Conservation (phyloP, 305 asterid species). For the Fraxinus floribunda region DNA sequence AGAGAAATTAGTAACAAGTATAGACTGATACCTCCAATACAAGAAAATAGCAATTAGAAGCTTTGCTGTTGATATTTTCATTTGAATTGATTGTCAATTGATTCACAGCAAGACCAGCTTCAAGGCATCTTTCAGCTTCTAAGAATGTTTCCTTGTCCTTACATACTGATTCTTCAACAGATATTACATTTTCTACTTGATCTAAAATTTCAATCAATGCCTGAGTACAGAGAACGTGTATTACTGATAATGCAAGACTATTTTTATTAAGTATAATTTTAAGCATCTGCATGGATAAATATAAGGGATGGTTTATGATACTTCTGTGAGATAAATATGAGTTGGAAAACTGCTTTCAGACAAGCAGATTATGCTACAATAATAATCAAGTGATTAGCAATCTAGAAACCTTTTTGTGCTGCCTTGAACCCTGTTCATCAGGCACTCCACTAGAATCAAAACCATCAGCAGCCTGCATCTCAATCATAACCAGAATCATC, state of each 20-base stretch:
- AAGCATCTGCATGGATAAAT: neutral
- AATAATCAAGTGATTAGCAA: constrained; percentile 24
- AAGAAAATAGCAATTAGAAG: constrained; percentile 53
- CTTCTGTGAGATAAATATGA: constrained; percentile 17
- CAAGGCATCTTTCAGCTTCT: constrained; percentile 41
- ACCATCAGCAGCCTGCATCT: constrained; percentile 49
- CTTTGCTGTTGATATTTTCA: constrained; percentile 32
- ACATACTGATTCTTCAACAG: constrained; percentile 51
- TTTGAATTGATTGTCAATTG: constrained; percentile 27
- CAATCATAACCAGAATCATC: constrained; percentile 28
- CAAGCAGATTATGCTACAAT: constrained; percentile 3
- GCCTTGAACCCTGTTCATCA: constrained; percentile 58
- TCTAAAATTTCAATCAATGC: constrained; percentile 91
- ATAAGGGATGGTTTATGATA: constrained; percentile 6
- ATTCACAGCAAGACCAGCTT: constrained; percentile 38
- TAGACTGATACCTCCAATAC: constrained; percentile 73
- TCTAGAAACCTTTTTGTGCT: constrained; percentile 71
- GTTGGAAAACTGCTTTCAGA: constrained; percentile 15
- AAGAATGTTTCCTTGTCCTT: constrained; percentile 34
- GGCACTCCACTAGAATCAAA: constrained; percentile 40
- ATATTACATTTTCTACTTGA: constrained; percentile 90
- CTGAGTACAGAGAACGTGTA: constrained; percentile 39
- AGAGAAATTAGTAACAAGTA: constrained; percentile 17
- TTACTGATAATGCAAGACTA: constrained; percentile 12
- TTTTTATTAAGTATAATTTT: constrained; percentile 14